Conservation (phyloP, 139 green algal species). For the Chlorella sp. region DNA sequence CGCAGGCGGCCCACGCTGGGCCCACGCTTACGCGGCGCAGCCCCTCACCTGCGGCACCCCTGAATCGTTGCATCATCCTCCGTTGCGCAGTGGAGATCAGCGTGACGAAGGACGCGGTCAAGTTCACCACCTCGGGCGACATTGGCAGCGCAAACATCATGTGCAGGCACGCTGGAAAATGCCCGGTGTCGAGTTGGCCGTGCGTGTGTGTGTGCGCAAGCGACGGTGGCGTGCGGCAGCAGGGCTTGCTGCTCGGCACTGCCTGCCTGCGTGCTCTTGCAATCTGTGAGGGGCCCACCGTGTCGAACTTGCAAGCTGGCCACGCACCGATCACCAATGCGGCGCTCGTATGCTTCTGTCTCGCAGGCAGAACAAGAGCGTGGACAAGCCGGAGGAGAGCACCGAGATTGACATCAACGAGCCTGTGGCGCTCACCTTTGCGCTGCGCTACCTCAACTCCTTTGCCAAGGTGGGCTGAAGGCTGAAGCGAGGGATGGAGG, state of each 20-base stretch:
- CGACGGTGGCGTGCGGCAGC: too few relatives aligned
- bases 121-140: constrained; percentile 95
- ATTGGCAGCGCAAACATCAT: constrained; percentile 97
- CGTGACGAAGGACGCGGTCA: constrained; percentile 98
- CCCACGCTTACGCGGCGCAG: too few relatives aligned
- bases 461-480: constrained; percentile 88
- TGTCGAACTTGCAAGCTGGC: too few relatives aligned
- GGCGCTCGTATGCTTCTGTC: too few relatives aligned
- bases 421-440: constrained; percentile 95
- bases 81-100: constrained; percentile 69
- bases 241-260: too few relatives aligned
- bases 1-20: too few relatives aligned
- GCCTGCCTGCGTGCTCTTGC: too few relatives aligned
- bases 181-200: not conserved
- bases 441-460: constrained; percentile 97
- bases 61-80: too few relatives aligned
- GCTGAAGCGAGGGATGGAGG: too few relatives aligned
- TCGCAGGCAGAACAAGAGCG: constrained; percentile 68
- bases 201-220: not conserved
- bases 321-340: too few relatives aligned
- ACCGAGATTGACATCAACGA: constrained; percentile 93
- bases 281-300: too few relatives aligned
- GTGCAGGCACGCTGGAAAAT: constrained; percentile 31
- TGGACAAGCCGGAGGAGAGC: constrained; percentile 83
- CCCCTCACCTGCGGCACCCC: not conserved